Base-by-base conservation (phyloP, 345 rosid genomes). In the Boechera retrofracta region DNA sequence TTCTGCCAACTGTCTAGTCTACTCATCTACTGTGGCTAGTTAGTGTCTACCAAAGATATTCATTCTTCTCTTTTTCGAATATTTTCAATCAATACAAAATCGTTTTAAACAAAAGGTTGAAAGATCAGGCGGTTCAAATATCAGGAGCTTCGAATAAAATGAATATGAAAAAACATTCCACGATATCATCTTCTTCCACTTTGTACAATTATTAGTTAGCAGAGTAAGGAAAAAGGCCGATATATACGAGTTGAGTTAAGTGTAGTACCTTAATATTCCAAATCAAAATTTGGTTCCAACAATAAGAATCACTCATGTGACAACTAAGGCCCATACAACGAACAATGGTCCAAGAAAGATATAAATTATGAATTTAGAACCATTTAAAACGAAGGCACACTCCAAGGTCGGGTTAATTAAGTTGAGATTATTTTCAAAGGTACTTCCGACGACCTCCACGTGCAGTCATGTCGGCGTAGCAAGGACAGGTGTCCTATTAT, bases 1-100 rank as follows among this genome's bases (percentile, higher is more conserved):
- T 12, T 67, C 60, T 59, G 59, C 44, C 73, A 58, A 58, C 32
- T 64, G 71, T 73, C 45, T 53, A 53, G 71, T 73, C 45, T 53
- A 53, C 33, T 51, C n/a, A 49, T 54, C 58, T 54, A 26, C 16
- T 13, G 62, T 56, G 33, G 24, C 3, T 36, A 36, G 36, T 3
- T 36, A 36, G 36, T 59, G 39, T 58, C 56, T 48, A 35, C 67
- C 75, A 38, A 49, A 72, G 35, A 38, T 2, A 31, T 38, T 51
- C 13, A 52, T 53, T 64, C 44, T 62, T 28, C 33, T 26, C 21
- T 36, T 56, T 21, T 21, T 21, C 24, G 24, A 21, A 21, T 21
- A 21, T 21, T 21, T 21, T 21, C 24, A 21, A 21, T 21, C 24
- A 21, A 21, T 21, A 21, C 24, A 21, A 21, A 21, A 21, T 21